Percentiles rank a stretch among this genome's conserved stretches.
These are phyloP conservation scores for Volvox africanus DNA, from an alignment of 139 green algal genomes.

Conservation along the genomic window DNA sequence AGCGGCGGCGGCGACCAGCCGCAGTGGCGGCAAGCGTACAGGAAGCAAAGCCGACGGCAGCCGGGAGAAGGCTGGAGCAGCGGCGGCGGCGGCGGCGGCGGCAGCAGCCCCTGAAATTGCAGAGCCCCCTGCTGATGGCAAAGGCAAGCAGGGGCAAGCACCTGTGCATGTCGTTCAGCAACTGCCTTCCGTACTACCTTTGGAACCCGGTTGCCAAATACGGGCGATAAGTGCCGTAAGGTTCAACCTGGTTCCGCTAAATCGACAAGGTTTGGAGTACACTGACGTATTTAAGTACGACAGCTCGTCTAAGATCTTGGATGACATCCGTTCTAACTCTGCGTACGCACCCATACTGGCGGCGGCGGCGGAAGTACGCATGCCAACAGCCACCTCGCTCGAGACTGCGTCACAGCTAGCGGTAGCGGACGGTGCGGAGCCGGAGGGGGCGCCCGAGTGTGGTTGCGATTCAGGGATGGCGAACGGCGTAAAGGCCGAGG, in stretches of 20 bases:
- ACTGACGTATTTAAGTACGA: slow-evolving; percentile 47
- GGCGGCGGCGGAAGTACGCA: slow-evolving; percentile 10
- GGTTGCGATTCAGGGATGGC: background rate
- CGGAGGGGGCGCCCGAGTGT: too few species aligned
- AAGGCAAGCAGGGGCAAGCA: background rate
- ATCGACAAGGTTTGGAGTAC: slow-evolving; percentile 38
- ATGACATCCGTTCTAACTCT: background rate
- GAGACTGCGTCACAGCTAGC: background rate
- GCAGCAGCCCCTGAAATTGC: background rate
- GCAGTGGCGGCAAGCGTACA: background rate
- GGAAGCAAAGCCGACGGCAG: slow-evolving; percentile 1
- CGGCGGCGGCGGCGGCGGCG: background rate
- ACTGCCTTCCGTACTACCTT: background rate
- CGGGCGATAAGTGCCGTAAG: background rate
- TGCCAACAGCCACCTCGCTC: background rate
- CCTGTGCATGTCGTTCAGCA: background rate
- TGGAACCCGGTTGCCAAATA: background rate
- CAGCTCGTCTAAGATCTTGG: slow-evolving; percentile 31
- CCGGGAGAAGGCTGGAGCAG: background rate
- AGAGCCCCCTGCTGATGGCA: background rate
- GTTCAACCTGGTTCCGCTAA: slow-evolving; percentile 37
- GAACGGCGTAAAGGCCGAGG: background rate
- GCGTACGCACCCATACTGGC: slow-evolving; percentile 13
- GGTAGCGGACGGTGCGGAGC: too few species aligned
- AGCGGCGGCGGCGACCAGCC: background rate